Conservation (phyloP, 176 grass and related monocot species). For the Metroxylon sagu region DNA sequence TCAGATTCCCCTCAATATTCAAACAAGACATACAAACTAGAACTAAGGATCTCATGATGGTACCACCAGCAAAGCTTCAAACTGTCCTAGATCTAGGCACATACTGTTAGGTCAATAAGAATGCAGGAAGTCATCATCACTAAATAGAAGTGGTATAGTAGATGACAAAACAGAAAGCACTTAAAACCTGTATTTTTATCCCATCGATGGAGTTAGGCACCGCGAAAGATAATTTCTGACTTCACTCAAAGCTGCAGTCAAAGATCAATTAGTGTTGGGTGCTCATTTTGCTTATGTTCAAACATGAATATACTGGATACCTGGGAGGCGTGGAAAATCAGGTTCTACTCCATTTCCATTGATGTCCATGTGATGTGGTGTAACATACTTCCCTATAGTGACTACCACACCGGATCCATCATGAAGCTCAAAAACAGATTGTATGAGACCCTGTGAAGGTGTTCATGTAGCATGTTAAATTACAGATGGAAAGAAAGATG, state of each 20-base stretch:
- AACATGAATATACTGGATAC: conserved; percentile 24
- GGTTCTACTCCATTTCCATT: conserved; percentile 96
- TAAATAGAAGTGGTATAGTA: background rate
- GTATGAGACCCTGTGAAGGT: conserved; percentile 78
- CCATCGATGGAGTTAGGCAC: conserved; percentile 38
- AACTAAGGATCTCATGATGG: no score
- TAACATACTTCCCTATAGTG: conserved; percentile 88
- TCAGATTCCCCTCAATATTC: no score
- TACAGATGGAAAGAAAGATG: conserved; percentile 3
- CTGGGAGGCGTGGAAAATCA: conserved; percentile 65
- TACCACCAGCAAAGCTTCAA: no score
- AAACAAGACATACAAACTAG: no score
- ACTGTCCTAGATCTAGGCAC: no score
- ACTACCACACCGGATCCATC: conserved; percentile 95
- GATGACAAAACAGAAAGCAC: background rate
- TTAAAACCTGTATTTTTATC: conserved; percentile 32
- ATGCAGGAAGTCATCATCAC: no score
- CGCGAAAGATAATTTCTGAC: conserved; percentile 57
- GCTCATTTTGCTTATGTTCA: conserved; percentile 1
- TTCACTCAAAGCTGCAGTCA: conserved; percentile 59
- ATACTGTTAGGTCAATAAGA: no score
- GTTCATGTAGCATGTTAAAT: conserved; percentile 1
- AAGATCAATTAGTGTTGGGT: conserved; percentile 10
- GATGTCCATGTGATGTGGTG: conserved; percentile 77
- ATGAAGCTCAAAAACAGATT: conserved; percentile 93